phyloP scores from a whole-genome alignment of 1,139 yeast genomes.

The Ogataea hybrid region DNA sequence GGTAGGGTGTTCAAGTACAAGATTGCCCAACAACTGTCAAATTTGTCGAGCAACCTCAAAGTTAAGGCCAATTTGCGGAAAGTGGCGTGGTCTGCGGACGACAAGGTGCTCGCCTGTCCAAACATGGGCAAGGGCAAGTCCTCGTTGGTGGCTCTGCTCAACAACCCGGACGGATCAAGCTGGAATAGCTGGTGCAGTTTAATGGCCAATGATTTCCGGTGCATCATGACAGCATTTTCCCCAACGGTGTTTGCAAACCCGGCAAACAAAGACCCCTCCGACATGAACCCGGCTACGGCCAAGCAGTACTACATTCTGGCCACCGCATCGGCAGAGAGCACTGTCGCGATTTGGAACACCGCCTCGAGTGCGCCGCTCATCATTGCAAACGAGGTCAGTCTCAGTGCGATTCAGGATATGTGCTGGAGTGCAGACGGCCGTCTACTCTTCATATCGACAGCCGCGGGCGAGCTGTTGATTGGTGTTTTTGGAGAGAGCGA shows the following conservation, averaged over 20 bases:
- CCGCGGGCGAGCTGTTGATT: conserved; percentile 52
- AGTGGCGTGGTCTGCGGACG: conserved; percentile 56
- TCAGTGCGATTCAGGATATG: conserved; percentile 66
- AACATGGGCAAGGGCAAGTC: conserved; percentile 47
- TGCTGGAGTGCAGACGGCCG: conserved; percentile 63
- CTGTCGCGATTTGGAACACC: conserved; percentile 87
- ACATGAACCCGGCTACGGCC: conserved; percentile 17
- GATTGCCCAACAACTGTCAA: conserved; percentile 36
- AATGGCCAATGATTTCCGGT: conserved; percentile 29
- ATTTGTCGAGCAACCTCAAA: conserved; percentile 42
- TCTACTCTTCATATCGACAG: conserved; percentile 48
- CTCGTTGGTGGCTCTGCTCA: conserved; percentile 26
- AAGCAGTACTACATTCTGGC: conserved; percentile 64
- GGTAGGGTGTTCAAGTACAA: conserved; percentile 30
- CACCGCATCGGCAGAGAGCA: conserved; percentile 81
- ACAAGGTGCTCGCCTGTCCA: conserved; percentile 50
- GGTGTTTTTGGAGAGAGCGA: conserved; percentile 53
- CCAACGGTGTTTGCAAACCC: conserved; percentile 60
- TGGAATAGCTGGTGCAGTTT: conserved; percentile 27
- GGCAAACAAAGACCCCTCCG: conserved; percentile 33
- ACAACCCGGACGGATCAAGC: conserved; percentile 11
- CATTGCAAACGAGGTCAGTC: conserved; percentile 63
- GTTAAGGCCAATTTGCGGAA: conserved; percentile 43
- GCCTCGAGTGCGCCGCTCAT: conserved; percentile 69
- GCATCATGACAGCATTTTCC: conserved; percentile 50